These are phyloP conservation scores for Erysimum cheiri DNA, from an alignment of 441 rosid genomes.

Conservation along the genomic window DNA sequence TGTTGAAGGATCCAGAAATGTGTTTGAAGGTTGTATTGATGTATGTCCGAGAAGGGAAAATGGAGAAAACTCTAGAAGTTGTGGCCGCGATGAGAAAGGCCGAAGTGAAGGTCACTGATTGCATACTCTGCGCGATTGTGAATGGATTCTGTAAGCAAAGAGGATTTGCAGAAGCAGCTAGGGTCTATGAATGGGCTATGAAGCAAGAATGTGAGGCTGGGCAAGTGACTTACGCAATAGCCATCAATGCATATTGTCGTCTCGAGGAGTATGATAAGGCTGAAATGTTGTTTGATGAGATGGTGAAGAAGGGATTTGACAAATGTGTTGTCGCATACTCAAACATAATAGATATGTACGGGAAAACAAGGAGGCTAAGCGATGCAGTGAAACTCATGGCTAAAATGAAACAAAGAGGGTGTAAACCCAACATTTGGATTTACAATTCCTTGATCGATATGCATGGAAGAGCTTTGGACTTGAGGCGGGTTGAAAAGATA, in stretches of 20 bases:
- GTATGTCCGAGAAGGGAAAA: conserved; percentile 60
- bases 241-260: conserved; percentile 67
- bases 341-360: conserved; percentile 77
- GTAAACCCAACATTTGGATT: conserved; percentile 82
- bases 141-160: conserved; percentile 68
- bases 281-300: conserved; percentile 63
- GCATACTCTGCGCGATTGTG: conserved; percentile 72
- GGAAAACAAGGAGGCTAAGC: conserved; percentile 64
- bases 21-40: conserved; percentile 73
- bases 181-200: conserved; percentile 58
- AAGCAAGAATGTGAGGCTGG: conserved; percentile 69
- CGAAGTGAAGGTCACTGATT: conserved; percentile 65
- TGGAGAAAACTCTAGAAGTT: conserved; percentile 66
- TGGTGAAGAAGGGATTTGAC: conserved; percentile 74
- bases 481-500: conserved; percentile 75
- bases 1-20: conserved; percentile 71
- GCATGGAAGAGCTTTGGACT: conserved; percentile 73
- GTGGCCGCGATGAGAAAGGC: conserved; percentile 58
- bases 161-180: conserved; percentile 61
- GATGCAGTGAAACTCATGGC: conserved; percentile 77
- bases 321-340: conserved; percentile 85
- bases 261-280: conserved; percentile 62
- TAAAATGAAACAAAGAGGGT: conserved; percentile 79
- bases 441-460: conserved; percentile 82
- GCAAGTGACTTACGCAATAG: conserved; percentile 85